Conservation (phyloP, 805 yeast species). For the Zygoascus flipseniorum region DNA sequence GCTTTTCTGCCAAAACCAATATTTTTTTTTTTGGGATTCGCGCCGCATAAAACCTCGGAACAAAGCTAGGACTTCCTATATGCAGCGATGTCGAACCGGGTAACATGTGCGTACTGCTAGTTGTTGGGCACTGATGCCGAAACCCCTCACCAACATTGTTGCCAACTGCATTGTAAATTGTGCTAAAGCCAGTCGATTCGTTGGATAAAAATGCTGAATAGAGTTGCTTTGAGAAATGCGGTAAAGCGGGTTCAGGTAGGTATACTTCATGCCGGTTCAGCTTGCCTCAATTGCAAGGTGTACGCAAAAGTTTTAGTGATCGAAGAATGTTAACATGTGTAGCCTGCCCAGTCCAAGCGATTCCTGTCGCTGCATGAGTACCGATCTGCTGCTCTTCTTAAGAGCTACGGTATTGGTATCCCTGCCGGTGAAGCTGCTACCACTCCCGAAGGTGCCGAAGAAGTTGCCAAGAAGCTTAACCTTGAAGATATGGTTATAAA, state of each 20-base stretch:
- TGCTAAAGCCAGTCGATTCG: neutral
- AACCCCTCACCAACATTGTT: neutral
- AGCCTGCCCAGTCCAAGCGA: slow-evolving; percentile 37
- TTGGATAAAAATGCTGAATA: neutral
- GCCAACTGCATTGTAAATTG: neutral
- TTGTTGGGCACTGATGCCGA: neutral
- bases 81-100: neutral
- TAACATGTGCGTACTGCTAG: neutral
- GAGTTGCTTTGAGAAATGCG: slow-evolving; percentile 1
- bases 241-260: neutral
- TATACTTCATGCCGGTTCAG: neutral
- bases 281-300: too few relatives aligned
- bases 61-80: neutral
- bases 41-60: neutral
- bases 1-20: neutral
- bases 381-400: slow-evolving; percentile 85
- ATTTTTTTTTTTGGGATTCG: neutral
- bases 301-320: too few relatives aligned
- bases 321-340: neutral
- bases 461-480: slow-evolving; percentile 63
- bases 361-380: slow-evolving; percentile 86
- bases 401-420: slow-evolving; percentile 77
- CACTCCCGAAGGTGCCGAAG: slow-evolving; percentile 80
- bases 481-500: slow-evolving; percentile 84
- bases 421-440: slow-evolving; percentile 89